Evolutionary conservation across 331 rosid genomes (phyloP), one percentile per base, ranked within the genome.

Genomic region (Malus hybrid): DNA sequence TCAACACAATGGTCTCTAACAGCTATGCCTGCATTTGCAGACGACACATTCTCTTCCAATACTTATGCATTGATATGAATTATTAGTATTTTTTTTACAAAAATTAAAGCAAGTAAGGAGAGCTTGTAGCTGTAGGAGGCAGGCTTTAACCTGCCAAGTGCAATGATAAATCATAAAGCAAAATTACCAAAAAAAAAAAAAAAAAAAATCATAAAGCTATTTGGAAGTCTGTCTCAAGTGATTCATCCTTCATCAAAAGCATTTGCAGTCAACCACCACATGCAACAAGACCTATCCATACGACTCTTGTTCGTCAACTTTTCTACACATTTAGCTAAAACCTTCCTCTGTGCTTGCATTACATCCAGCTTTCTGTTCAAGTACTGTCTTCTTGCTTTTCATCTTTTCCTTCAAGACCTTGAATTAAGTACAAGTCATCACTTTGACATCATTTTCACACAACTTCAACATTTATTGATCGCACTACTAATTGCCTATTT

Each of bases 341-440:
- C 20, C 3, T 57, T 64, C 48, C 59, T 70, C 67, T 78, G 22
- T 74, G 76, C 85, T 57, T 68, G 80, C 83, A 74, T 54, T 10
- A 10, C 48, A 10, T 42, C 48, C 3, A 42, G 5, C 14, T 39
- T 39, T 39, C 44, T 39, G 44, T 39, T 56, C 62, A 56, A 56
- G 22, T 56, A 56, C 62, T 7, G 5, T 22, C 20, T 4, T 56
- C 62, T n/a, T n/a, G 4, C 20, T 52, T 52, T 52, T 13, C 9
- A 15, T 6, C 59, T 18, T 20, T 57, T 20, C 5, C 28, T 18
- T 57, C 10, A 19, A 20, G 24, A 57, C 24, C 10, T 7, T 9
- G 63, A 19, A 57, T 3, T 0, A 57, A n/a, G 5, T 61, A 5
- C 2, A 28, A 62, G 36, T 11, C 67, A 62, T 28, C 19, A 6